Percentiles rank a stretch among this genome's conserved stretches.
phyloP scores from a whole-genome alignment of 2,329 filamentous ascomycete species.

The Trichoderma gracile region DNA sequence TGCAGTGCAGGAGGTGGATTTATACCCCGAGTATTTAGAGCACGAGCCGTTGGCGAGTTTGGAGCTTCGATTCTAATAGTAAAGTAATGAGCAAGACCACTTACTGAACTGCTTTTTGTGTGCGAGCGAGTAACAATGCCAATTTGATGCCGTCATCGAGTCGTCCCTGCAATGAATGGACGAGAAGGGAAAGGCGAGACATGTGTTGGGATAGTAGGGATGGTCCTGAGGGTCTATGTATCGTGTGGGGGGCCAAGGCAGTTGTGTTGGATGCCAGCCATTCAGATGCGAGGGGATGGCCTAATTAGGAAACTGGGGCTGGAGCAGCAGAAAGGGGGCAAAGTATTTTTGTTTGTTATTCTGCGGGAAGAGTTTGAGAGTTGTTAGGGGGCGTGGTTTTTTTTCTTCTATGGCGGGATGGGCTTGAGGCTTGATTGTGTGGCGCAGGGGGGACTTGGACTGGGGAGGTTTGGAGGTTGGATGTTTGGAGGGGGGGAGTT shows the following conservation, averaged over 20 bases:
- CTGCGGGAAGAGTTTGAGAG: neutral
- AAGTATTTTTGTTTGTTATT: neutral
- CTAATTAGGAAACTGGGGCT: constrained; percentile 12
- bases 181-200: neutral
- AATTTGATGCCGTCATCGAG: no score
- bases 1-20: constrained; percentile 16
- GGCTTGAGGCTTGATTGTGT: neutral
- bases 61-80: neutral
- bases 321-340: neutral
- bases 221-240: neutral
- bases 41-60: neutral
- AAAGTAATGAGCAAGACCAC: neutral
- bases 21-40: constrained; percentile 11
- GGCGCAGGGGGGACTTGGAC: neutral
- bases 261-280: neutral
- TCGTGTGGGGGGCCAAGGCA: no score
- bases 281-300: constrained; percentile 20
- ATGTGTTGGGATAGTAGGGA: neutral
- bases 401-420: neutral
- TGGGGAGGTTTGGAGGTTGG: neutral
- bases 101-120: neutral
- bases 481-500: neutral
- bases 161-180: no score
- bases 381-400: neutral
- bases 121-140: neutral